These are phyloP conservation scores for Diplocarpon rosae DNA, from an alignment of 2,329 filamentous ascomycete genomes.

Conservation along the genomic window DNA sequence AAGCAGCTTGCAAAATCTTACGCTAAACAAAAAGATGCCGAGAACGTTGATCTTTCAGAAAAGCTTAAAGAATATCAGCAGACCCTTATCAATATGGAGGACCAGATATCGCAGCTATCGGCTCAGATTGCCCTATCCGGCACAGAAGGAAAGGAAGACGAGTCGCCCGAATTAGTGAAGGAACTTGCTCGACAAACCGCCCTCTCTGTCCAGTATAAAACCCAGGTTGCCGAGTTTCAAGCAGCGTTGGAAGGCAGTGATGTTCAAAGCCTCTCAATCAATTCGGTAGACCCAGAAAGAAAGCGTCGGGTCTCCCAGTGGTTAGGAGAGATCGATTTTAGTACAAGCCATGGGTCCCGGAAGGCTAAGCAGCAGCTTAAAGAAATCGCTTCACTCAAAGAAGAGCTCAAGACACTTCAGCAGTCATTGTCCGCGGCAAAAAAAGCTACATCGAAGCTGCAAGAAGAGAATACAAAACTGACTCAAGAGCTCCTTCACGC, in stretches of 20 bases:
- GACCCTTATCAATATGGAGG: conserved; percentile 53
- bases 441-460: conserved; percentile 19
- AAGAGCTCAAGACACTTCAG: conserved; percentile 43
- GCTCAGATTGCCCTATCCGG: conserved; percentile 38
- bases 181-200: conserved; percentile 48
- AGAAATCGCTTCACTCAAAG: conserved; percentile 39
- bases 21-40: conserved; percentile 65
- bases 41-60: conserved; percentile 54
- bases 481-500: conserved; percentile 21
- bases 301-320: conserved; percentile 35
- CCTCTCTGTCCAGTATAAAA: conserved; percentile 45
- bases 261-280: conserved; percentile 21
- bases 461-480: conserved; percentile 25
- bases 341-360: conserved; percentile 43
- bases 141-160: conserved; percentile 31
- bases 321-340: conserved; percentile 40
- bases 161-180: conserved; percentile 38
- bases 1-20: conserved; percentile 71
- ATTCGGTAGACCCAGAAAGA: conserved; percentile 27
- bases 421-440: conserved; percentile 38
- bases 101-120: conserved; percentile 48
- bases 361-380: conserved; percentile 42
- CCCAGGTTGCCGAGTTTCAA: conserved; percentile 49
- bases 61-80: conserved; percentile 58
- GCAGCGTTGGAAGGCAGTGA: conserved; percentile 33